A percentile compares a stretch with the other conserved stretches of the same genome.
These are phyloP conservation scores for Mortierella sp. DNA, from an alignment of 371 early-diverging fungal species.

Conservation along the genomic window DNA sequence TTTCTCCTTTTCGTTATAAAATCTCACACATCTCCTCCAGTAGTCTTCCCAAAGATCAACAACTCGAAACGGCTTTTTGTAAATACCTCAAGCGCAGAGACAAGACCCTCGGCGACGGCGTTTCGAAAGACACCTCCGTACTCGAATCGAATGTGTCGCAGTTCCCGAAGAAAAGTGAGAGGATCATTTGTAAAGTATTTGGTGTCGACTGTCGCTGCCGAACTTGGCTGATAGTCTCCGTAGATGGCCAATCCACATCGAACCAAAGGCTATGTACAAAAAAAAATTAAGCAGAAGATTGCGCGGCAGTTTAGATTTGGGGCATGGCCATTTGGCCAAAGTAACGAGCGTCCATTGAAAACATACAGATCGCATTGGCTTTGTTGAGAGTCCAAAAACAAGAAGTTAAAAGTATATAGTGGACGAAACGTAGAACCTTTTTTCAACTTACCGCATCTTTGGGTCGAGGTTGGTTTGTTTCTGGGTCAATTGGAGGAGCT, in stretches of 20 bases:
- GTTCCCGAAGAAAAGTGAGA: slow-evolving; percentile 65
- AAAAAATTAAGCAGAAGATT: background rate
- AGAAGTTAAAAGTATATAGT: background rate
- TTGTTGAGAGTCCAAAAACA: background rate
- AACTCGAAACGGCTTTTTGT: background rate
- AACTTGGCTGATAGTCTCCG: slow-evolving; percentile 77
- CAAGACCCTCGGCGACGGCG: slow-evolving; percentile 76
- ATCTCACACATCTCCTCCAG: no score
- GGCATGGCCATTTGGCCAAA: background rate
- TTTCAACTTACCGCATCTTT: slow-evolving; percentile 66
- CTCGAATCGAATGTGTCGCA: slow-evolving; percentile 64
- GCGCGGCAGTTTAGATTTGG: no score
- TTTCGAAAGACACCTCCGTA: slow-evolving; percentile 75
- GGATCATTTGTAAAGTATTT: slow-evolving; percentile 71
- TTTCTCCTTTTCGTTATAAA: no score
- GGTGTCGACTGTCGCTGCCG: slow-evolving; percentile 67
- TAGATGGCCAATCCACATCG: slow-evolving; percentile 75
- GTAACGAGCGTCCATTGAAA: background rate
- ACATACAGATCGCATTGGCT: background rate
- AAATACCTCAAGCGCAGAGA: slow-evolving; percentile 74
- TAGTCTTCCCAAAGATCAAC: no score
- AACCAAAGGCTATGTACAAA: slow-evolving; percentile 64
- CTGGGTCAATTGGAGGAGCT: slow-evolving; percentile 67
- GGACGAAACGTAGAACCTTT: background rate
- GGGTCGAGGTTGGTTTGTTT: slow-evolving; percentile 67